These are phyloP conservation scores for Endogone sp. DNA, from an alignment of 192 early-diverging fungal genomes.

Conservation along the genomic window DNA sequence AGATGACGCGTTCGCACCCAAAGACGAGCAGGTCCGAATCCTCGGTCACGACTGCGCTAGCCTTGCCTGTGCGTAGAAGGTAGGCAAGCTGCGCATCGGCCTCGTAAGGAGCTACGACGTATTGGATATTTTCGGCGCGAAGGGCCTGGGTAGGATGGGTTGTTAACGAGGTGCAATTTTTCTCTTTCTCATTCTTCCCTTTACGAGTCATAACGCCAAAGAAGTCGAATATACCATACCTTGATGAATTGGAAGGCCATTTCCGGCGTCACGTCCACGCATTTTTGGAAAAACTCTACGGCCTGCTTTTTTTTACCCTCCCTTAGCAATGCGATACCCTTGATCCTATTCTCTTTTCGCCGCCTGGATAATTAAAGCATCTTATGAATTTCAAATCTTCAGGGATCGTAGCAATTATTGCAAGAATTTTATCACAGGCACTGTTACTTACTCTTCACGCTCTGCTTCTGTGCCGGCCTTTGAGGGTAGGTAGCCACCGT, in stretches of 20 bases:
- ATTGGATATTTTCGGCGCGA: constrained; percentile 58
- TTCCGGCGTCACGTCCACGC: constrained; percentile 78
- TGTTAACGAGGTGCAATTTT: not conserved
- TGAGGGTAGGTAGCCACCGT: constrained; percentile 85
- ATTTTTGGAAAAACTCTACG: constrained; percentile 64
- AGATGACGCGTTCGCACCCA: constrained; percentile 81
- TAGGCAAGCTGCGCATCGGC: constrained; percentile 95
- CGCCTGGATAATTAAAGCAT: constrained; percentile 25
- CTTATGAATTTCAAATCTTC: too few relatives aligned
- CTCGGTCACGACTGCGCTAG: constrained; percentile 84
- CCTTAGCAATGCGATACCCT: constrained; percentile 51
- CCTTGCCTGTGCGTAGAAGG: constrained; percentile 61
- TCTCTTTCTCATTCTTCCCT: constrained; percentile 2
- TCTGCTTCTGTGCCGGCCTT: constrained; percentile 74
- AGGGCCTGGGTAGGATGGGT: constrained; percentile 60
- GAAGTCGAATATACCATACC: constrained; percentile 23
- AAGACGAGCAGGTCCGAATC: constrained; percentile 95
- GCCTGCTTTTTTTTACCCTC: constrained; percentile 60
- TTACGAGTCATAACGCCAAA: too few relatives aligned
- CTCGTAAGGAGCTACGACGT: constrained; percentile 93
- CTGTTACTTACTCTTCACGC: constrained; percentile 53
- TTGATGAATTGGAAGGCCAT: constrained; percentile 82
- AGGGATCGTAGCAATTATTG: too few relatives aligned
- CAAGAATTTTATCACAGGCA: too few relatives aligned
- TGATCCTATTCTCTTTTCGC: constrained; percentile 51